Base-by-base conservation (phyloP, 2,329 filamentous ascomycete species). In the Pezicula rhizophila region DNA sequence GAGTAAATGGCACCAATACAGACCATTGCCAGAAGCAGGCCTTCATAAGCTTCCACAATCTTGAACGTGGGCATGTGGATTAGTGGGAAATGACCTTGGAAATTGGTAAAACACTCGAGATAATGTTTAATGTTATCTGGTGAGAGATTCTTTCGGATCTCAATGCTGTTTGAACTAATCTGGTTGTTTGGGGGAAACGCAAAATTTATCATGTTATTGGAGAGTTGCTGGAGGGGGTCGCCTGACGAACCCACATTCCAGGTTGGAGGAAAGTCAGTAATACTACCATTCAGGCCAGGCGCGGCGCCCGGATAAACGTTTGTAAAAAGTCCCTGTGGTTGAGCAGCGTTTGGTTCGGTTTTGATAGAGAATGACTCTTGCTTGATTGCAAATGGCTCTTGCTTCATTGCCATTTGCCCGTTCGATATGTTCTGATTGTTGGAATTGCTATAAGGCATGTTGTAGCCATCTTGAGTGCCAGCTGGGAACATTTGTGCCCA, bases 401-500 rank as follows among this genome's bases (percentile, higher is more conserved):
- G 74, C 76, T 84, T 85, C 75, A 78, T 79, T 74, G 73, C 76
- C 74, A 80, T 85, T 76, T 83, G 83, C 69, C 75, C 81, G 72
- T 83, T 77, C 68, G 78, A 76, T 77, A 78, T 74, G 75, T 84
- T 84, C 76, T 83, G 44, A 38, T 53, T 55, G 47, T 59, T 60
- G 15, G 48, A 47, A 40, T 74, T 78, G 73, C 79, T 77, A 46
- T 59, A 61, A 20, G 48, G 49, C 42, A 74, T 78, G 73, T 79
- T 77, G 70, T 80, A 82, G 68, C 76, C 73, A 70, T 81, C 74
- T 69, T 84, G 79, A 72, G 79, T 76, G 77, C 82, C 82, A 73
- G 82, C 70, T 73, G 84, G 84, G 74, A 88, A 88, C 81, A 89
- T 86, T 66, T 85, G 79, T 64, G 84, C 78, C 85, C 85, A 89